Evolutionary conservation across 1,139 yeast genomes (phyloP), one percentile per base, ranked within the genome.

Genomic region (Saccharomycopsis hybrid): DNA sequence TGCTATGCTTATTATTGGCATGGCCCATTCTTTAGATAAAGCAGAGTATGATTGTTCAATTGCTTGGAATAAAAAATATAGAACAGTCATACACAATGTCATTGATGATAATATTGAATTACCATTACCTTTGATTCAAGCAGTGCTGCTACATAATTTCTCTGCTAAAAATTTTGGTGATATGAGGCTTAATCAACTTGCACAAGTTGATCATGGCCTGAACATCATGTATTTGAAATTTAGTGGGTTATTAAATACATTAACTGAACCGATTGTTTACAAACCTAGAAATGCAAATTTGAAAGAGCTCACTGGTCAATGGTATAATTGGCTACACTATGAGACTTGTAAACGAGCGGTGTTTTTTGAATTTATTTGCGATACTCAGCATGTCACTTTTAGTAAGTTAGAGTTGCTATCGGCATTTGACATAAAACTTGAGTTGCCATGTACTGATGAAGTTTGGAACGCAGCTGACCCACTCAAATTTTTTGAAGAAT

Each of bases 371-470:
- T 65, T 62, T 48, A 51, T 64, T 1, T 51, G 62, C 38, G 71
- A 66, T 50, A 55, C 66, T 4, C 70, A 65, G 46, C 55, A 52
- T 9, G 51, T 58, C 1, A 57, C 59, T 42, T 55, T 59, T 40
- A 51, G 54, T 31, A 53, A 55, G 2, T 52, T 51, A 3, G 51
- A 54, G 8, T 57, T 61, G 4, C 50, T 59, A 9, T 65, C 72
- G 1, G 62, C 64, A 0, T 69, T 70, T 58, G 72, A 69, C 46
- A 58, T 70, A 29, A 50, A 66, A 29, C 51, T 70, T 18, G 73
- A 69, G 43, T 56, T 70, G 41, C 74, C 74, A 1, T 69, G 66
- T 41, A 58, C 70, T 2, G 74, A 71, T 52, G 62, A 66, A 5
- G 66, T 68, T 36, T 71, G 74, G 74, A 57, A 60, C 39, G 65